Evolutionary conservation across 2,329 filamentous ascomycete genomes (phyloP).

Genomic region (Didymella sp.): DNA sequence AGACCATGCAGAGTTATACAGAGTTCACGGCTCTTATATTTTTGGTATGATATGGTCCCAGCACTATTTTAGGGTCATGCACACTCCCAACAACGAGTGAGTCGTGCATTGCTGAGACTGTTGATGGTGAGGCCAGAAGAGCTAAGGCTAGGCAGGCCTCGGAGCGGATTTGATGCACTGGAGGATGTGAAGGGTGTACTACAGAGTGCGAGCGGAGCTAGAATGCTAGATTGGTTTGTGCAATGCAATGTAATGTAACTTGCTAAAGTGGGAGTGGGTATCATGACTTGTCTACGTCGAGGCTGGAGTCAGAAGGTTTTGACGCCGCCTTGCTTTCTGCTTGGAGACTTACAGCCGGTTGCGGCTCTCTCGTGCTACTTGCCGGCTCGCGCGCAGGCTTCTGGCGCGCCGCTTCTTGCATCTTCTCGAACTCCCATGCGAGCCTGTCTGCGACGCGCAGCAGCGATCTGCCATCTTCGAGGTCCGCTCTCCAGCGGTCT

Average conservation of each 20-base stretch:
- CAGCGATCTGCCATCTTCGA: slow-evolving; percentile 33
- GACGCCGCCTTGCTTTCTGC: neutral
- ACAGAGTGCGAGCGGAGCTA: neutral
- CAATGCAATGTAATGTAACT: too few species aligned
- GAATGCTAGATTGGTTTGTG: neutral
- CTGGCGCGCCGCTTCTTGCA: slow-evolving; percentile 1
- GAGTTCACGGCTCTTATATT: too few species aligned
- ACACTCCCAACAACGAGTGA: too few species aligned
- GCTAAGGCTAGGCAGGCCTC: too few species aligned
- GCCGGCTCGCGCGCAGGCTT: neutral
- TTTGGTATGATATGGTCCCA: too few species aligned
- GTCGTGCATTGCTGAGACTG: too few species aligned
- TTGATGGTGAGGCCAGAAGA: too few species aligned
- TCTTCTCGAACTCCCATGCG: slow-evolving; percentile 26
- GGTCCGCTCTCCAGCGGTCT: slow-evolving; percentile 29
- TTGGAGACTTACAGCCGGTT: neutral
- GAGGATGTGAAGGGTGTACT: too few species aligned
- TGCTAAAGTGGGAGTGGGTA: slow-evolving; percentile 10
- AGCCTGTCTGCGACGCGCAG: slow-evolving; percentile 29
- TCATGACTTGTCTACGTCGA: slow-evolving; percentile 16
- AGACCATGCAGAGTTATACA: too few species aligned
- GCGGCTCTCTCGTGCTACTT: neutral
- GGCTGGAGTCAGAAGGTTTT: neutral
- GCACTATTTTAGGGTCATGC: too few species aligned
- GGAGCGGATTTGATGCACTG: too few species aligned